Evolutionary conservation across 164 flowering plant genomes (phyloP), one percentile per base, ranked within the genome.

Genomic region (Santalum album): DNA sequence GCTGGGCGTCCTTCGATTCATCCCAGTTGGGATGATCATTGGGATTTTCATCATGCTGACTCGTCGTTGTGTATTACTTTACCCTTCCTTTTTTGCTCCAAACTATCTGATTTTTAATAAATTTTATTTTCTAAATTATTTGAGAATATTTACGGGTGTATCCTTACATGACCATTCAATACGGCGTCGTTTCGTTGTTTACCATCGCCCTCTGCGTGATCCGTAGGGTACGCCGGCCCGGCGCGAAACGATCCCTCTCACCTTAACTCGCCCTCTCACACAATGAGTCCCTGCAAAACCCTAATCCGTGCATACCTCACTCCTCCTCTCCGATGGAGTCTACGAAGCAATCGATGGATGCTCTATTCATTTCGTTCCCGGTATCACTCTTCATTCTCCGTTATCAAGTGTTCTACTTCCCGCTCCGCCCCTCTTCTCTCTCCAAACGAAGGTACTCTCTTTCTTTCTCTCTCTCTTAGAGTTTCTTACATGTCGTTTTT

Each of bases 1-100:
- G 43, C 58, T 84, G 23, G 80, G 83, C n/a, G 51, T 83, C 42
- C 25, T 81, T 1, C 61, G 80, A 1, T 32, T 59, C 53, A 75
- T 81, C 6, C 36, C 49, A 1, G 51, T 81, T 29, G 95, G 95
- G 21, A 53, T 88, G 0, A 70, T 70, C 64, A 66, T 88, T 15
- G 95, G 85, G 18, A 61, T 84, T 15, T 59, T 92, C n/a, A n/a
- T n/a, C n/a, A n/a, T n/a, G n/a, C n/a, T n/a, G n/a, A n/a, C n/a
- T n/a, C n/a, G n/a, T n/a, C n/a, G n/a, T n/a, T n/a, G n/a, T n/a
- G n/a, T n/a, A n/a, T n/a, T n/a, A n/a, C n/a, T n/a, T n/a, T n/a
- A n/a, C n/a, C n/a, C n/a, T n/a, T n/a, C n/a, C n/a, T n/a, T n/a
- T n/a, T n/a, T n/a, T n/a, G n/a, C n/a, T n/a, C n/a, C n/a, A n/a